phyloP scores from a whole-genome alignment of 768 basidiomycete genomes.

The Nidularia pulvinata region DNA sequence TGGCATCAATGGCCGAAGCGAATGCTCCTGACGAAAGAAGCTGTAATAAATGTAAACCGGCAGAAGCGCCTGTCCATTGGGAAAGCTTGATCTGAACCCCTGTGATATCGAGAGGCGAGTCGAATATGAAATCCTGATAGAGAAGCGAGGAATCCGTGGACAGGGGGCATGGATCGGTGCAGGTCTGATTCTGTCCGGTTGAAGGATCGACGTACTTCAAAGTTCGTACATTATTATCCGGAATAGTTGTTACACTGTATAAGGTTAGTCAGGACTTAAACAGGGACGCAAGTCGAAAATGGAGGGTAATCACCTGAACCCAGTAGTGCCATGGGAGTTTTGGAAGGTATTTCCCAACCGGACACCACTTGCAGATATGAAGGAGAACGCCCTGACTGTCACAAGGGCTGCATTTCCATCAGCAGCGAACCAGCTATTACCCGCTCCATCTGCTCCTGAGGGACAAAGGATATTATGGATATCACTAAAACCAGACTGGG shows the following conservation, averaged over 20 bases:
- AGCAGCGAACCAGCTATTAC: constrained; percentile 82
- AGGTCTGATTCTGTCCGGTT: constrained; percentile 76
- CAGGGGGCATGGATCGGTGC: constrained; percentile 78
- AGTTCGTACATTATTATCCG: constrained; percentile 81
- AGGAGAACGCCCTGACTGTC: constrained; percentile 75
- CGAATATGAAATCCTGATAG: constrained; percentile 95
- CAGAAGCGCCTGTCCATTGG: constrained; percentile 68
- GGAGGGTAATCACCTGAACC: constrained; percentile 66
- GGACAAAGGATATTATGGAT: constrained; percentile 84
- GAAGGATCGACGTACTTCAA: constrained; percentile 78
- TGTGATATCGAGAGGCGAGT: constrained; percentile 62
- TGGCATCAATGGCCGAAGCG: constrained; percentile 64
- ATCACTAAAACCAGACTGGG: constrained; percentile 57
- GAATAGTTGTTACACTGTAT: constrained; percentile 79
- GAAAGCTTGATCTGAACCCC: constrained; percentile 88
- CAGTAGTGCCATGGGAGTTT: constrained; percentile 78
- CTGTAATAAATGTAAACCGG: constrained; percentile 91
- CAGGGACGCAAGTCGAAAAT: constrained; percentile 1
- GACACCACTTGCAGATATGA: constrained; percentile 74
- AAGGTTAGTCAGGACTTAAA: constrained; percentile 7
- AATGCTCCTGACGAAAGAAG: constrained; percentile 92
- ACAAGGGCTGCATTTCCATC: constrained; percentile 73
- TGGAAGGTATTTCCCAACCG: constrained; percentile 93
- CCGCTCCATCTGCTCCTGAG: constrained; percentile 73
- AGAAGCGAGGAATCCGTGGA: constrained; percentile 71